phyloP scores from a whole-genome alignment of 352 stramenopile genomes.

The Globisporangium nagaii region DNA sequence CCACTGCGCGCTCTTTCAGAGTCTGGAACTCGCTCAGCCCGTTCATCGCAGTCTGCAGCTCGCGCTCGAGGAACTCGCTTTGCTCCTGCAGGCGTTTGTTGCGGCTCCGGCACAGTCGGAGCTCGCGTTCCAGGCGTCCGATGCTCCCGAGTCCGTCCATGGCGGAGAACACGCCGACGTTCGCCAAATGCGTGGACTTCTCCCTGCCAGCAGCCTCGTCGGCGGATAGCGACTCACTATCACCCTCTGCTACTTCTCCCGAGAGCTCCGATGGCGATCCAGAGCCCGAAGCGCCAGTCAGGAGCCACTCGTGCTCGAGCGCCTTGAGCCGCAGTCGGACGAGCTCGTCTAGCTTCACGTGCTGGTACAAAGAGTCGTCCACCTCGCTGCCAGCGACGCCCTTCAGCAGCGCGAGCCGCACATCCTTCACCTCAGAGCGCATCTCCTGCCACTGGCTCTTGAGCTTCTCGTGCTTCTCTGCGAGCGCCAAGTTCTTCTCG shows the following conservation, averaged over 20 bases:
- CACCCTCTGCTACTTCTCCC: too few species aligned
- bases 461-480: conserved; percentile 33
- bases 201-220: not conserved
- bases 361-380: conserved; percentile 56
- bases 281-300: conserved; percentile 18
- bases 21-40: conserved; percentile 52
- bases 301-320: conserved; percentile 50
- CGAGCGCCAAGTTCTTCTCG: conserved; percentile 58
- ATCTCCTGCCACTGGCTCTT: conserved; percentile 38
- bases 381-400: conserved; percentile 45
- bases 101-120: conserved; percentile 57
- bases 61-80: conserved; percentile 40
- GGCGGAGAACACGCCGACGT: conserved; percentile 58
- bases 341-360: conserved; percentile 66
- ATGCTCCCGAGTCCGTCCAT: conserved; percentile 53
- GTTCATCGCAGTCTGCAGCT: conserved; percentile 39
- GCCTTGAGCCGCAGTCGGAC: conserved; percentile 65
- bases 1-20: conserved; percentile 70
- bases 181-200: conserved; percentile 36
- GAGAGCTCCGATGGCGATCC: not conserved
- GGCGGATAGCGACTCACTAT: too few species aligned
- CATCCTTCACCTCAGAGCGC: conserved; percentile 44
- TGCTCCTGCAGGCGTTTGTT: conserved; percentile 66
- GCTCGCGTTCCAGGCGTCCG: conserved; percentile 62
- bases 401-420: conserved; percentile 42